Conservation (phyloP, 116 monocot species). For the Dioscorea cayenensis region DNA sequence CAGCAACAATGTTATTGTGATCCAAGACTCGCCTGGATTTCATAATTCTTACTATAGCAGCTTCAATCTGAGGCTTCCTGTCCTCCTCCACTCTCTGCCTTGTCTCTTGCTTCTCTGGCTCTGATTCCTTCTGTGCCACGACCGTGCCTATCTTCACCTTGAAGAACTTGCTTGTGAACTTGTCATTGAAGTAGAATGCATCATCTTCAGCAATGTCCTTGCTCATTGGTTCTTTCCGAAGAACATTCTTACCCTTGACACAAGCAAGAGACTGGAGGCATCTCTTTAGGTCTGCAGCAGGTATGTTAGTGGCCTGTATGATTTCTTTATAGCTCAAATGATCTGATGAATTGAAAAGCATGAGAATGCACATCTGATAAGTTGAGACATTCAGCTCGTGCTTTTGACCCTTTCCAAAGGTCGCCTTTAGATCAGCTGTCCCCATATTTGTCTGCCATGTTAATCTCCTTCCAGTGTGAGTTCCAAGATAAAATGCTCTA, state of each 20-base stretch:
- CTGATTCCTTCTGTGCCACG: slow-evolving; percentile 79
- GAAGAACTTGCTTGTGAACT: slow-evolving; percentile 75
- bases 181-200: slow-evolving; percentile 69
- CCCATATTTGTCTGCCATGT: slow-evolving; percentile 98
- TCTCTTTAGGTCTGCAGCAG: slow-evolving; percentile 62
- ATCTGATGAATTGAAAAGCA: slow-evolving; percentile 84
- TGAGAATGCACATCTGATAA: slow-evolving; percentile 88
- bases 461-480: slow-evolving; percentile 80
- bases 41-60: slow-evolving; percentile 93
- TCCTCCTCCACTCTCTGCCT: slow-evolving; percentile 92
- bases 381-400: slow-evolving; percentile 92
- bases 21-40: slow-evolving; percentile 81
- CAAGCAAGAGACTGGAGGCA: slow-evolving; percentile 86
- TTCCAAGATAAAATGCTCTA: slow-evolving; percentile 73
- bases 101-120: slow-evolving; percentile 91
- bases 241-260: slow-evolving; percentile 88
- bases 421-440: slow-evolving; percentile 78
- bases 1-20: slow-evolving; percentile 86
- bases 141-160: slow-evolving; percentile 97
- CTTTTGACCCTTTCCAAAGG: slow-evolving; percentile 73
- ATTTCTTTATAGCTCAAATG: slow-evolving; percentile 62
- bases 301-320: slow-evolving; percentile 75
- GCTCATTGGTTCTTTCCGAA: slow-evolving; percentile 87
- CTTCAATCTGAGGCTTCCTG: slow-evolving; percentile 90
- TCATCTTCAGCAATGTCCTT: slow-evolving; percentile 84